Percentiles rank a stretch among this genome's conserved stretches.
These are phyloP conservation scores for Ettlia oleoabundans DNA, from an alignment of 139 green algal species.

Conservation along the genomic window DNA sequence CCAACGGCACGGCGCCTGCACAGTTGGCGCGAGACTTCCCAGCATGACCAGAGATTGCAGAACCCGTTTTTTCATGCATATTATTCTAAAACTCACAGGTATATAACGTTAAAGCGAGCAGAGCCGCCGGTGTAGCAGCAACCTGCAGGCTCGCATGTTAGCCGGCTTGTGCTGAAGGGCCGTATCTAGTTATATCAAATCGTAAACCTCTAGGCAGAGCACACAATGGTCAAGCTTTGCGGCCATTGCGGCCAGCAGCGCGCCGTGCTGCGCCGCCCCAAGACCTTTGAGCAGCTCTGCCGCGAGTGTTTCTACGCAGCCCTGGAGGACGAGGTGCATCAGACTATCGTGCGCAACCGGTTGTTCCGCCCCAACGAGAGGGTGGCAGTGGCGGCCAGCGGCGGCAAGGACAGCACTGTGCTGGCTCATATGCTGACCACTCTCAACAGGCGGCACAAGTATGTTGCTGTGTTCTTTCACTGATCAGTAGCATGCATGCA, in stretches of 20 bases:
- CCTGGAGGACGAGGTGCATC: slow-evolving; percentile 72
- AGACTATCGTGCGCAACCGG: slow-evolving; percentile 77
- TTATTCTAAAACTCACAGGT: too few species aligned
- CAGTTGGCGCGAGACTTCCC: too few species aligned
- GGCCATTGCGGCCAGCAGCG: slow-evolving; percentile 47
- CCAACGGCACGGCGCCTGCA: too few species aligned
- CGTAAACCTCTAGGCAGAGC: too few species aligned
- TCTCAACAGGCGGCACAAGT: slow-evolving; percentile 90
- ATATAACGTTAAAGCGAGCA: too few species aligned
- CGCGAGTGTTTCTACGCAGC: slow-evolving; percentile 89
- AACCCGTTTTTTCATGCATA: too few species aligned
- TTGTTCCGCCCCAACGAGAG: slow-evolving; percentile 89
- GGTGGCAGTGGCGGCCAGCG: slow-evolving; percentile 91
- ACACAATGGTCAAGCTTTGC: slow-evolving; percentile 48
- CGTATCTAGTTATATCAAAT: too few species aligned
- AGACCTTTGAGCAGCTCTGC: slow-evolving; percentile 87
- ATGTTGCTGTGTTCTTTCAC: background rate
- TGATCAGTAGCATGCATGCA: background rate
- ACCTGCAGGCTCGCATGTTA: too few species aligned
- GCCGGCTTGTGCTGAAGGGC: background rate
- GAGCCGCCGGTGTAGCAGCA: too few species aligned
- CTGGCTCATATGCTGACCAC: slow-evolving; percentile 93
- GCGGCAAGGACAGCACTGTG: slow-evolving; percentile 97
- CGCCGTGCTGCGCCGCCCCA: slow-evolving; percentile 72
- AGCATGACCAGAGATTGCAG: too few species aligned